Evolutionary conservation across 2,329 filamentous ascomycete genomes (phyloP).

Genomic region (Colletotrichum sansevieriae): DNA sequence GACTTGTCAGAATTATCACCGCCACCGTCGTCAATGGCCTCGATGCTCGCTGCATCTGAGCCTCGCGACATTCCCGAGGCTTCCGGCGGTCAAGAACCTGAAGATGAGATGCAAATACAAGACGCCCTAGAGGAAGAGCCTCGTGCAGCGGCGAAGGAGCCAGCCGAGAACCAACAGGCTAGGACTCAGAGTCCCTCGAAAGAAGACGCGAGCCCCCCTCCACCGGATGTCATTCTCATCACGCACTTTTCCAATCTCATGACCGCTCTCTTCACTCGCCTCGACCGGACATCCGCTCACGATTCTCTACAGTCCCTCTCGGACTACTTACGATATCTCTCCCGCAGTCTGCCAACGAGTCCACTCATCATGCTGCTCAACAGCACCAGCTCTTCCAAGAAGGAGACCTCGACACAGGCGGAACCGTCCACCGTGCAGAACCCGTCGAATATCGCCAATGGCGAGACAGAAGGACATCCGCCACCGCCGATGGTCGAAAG

Average conservation of each 20-base stretch:
- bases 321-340: constrained; percentile 59
- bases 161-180: background rate
- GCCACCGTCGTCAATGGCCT: constrained; percentile 36
- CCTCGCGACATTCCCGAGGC: background rate
- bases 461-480: constrained; percentile 2
- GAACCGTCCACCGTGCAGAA: background rate
- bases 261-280: constrained; percentile 64
- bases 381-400: constrained; percentile 54
- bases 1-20: constrained; percentile 37
- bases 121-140: background rate
- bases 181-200: background rate
- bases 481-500: constrained; percentile 14
- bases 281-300: constrained; percentile 62
- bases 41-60: constrained; percentile 9
- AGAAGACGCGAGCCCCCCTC: constrained; percentile 4
- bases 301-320: constrained; percentile 61
- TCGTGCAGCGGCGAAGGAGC: background rate
- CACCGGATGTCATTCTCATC: constrained; percentile 64
- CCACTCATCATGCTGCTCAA: constrained; percentile 70
- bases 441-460: background rate
- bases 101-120: background rate
- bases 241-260: constrained; percentile 68
- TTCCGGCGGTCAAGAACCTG: background rate
- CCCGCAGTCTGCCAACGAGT: constrained; percentile 54
- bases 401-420: background rate